A percentile compares a stretch with the other conserved stretches of the same genome.
phyloP scores from a whole-genome alignment of 2,329 filamentous ascomycete species.

The Diaporthe citriasiana region DNA sequence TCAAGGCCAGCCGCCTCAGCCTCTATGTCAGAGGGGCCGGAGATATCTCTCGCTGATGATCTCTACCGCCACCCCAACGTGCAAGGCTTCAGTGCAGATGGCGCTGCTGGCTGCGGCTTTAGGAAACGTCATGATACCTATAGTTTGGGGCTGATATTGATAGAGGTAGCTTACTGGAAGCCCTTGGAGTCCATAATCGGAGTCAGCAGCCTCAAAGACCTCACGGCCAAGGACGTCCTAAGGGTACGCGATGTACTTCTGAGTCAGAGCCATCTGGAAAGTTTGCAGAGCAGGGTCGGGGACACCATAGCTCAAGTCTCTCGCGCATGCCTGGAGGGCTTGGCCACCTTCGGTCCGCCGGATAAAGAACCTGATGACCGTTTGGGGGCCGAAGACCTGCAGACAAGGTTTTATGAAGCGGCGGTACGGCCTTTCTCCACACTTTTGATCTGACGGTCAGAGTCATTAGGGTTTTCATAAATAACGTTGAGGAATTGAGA shows the following conservation, averaged over 20 bases:
- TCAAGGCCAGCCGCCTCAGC: background rate
- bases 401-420: background rate
- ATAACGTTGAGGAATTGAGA: background rate
- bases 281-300: background rate
- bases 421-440: background rate
- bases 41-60: background rate
- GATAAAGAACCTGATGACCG: background rate
- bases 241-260: background rate
- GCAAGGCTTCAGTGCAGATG: background rate
- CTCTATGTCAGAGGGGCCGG: background rate
- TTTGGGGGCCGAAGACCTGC: background rate
- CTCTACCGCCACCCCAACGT: conserved; percentile 1
- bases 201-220: background rate
- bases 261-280: background rate
- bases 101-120: background rate
- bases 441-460: background rate
- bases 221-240: background rate
- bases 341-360: background rate
- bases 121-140: conserved; percentile 2
- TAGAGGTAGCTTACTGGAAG: background rate
- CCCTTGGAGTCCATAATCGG: background rate
- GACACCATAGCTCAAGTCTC: background rate
- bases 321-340: background rate
- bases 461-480: background rate
- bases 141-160: background rate